These are phyloP conservation scores for Perkinsela sp. DNA, from an alignment of 208 protist genomes.

Conservation along the genomic window DNA sequence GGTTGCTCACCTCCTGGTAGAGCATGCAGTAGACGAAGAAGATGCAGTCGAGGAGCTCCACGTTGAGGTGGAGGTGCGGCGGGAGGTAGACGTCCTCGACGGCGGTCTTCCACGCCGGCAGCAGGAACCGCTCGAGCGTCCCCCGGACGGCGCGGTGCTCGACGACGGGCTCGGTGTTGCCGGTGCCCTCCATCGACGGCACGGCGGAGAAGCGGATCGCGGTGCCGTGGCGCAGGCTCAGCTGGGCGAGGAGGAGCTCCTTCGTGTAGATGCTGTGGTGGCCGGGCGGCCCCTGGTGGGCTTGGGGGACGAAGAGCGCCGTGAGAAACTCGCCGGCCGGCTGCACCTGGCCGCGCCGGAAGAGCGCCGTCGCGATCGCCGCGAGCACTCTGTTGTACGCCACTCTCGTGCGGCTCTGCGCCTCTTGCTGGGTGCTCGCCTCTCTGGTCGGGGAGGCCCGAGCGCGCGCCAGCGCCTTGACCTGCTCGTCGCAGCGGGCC, in stretches of 20 bases:
- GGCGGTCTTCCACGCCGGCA: not conserved
- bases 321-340: not conserved
- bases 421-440: not conserved
- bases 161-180: not conserved
- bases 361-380: not conserved
- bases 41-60: not conserved
- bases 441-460: not conserved
- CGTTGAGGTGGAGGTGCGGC: not conserved
- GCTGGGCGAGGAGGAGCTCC: not conserved
- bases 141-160: not conserved
- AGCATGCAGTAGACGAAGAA: not conserved
- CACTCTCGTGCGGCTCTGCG: not conserved
- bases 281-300: not conserved
- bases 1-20: not conserved
- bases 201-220: not conserved
- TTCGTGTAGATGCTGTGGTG: not conserved
- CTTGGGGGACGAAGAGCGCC: not conserved
- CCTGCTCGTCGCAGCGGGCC: not conserved
- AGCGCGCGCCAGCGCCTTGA: not conserved
- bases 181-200: not conserved
- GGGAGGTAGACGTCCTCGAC: not conserved
- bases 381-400: not conserved
- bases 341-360: not conserved
- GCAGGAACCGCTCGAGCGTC: not conserved
- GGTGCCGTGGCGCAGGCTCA: not conserved